Base-by-base conservation (phyloP, 2,329 filamentous ascomycete species). In the Penicillium olsonii region DNA sequence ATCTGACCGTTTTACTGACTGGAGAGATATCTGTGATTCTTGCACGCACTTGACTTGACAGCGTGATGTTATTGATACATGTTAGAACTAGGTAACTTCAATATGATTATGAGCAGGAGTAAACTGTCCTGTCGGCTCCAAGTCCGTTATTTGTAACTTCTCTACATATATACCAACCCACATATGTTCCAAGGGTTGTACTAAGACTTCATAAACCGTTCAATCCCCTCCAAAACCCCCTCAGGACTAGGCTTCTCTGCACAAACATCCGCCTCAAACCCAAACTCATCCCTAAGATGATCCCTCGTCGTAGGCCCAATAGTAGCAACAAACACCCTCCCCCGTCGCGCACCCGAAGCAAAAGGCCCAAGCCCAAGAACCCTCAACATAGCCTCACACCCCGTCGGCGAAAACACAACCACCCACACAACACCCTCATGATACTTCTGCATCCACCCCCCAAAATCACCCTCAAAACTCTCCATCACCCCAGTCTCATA, bases 251-350 rank as follows among this genome's bases (percentile, higher is more conserved):
- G 94, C 62, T 79, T 86, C 62, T 83, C 82, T 1, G 94, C 89
- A 69, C 87, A 95, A n/a, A 77, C 73, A 64, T 79, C 73, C 4
- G 74, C 67, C 49, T 73, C 68, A 53, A 78, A 71, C 17, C 68
- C 73, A 61, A 71, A 74, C 18, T 66, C 65, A 31, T 54, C 57
- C 7, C 60, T 55, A 45, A 99, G 73, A 71, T 90, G 85, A 59
- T 91, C 84, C 55, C 86, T 80, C 10, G 94, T 99, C 15, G 94
- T 99, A 11, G 94, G 92, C 0, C 94, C 94, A 69, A 99, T 99
- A 0, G 92, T 95, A 12, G 87, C 90, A 53, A 97, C 77, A 54
- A 82, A 84, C 1, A 84, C 49, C 40, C 39, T 24, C 14, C 41
- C 37, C 18, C 43, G 4, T 3, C 29, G 19, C 34, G 15, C 6